A percentile compares a stretch with the other conserved stretches of the same genome.
These are phyloP conservation scores for Phlyctochytrium planicorne DNA, from an alignment of 192 early-diverging fungal genomes.

Conservation along the genomic window DNA sequence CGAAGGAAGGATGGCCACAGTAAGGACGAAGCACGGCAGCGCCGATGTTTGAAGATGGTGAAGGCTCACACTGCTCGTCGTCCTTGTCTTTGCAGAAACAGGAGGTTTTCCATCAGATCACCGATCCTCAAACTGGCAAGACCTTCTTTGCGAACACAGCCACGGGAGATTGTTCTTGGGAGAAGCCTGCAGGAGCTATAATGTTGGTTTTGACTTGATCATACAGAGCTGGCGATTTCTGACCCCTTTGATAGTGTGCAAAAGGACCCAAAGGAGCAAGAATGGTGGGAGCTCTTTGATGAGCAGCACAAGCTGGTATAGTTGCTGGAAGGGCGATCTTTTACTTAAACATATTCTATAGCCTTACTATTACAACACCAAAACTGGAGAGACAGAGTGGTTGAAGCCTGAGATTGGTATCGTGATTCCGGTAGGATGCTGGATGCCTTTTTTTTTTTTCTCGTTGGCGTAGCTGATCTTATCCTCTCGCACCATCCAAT, in stretches of 20 bases:
- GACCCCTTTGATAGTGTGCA: slow-evolving; percentile 55
- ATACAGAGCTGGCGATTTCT: not conserved
- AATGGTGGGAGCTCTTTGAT: slow-evolving; percentile 98
- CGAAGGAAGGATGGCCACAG: too few species aligned
- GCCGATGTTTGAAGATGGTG: too few species aligned
- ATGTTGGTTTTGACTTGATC: slow-evolving; percentile 55
- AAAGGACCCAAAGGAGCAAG: slow-evolving; percentile 70
- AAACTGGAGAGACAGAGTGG: slow-evolving; percentile 88
- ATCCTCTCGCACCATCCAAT: too few species aligned
- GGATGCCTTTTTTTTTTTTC: slow-evolving; percentile 6
- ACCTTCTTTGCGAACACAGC: slow-evolving; percentile 55
- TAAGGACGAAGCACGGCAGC: too few species aligned
- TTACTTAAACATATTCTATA: slow-evolving; percentile 18
- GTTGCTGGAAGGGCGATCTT: slow-evolving; percentile 2
- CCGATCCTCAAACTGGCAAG: slow-evolving; percentile 53
- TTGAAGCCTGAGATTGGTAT: slow-evolving; percentile 65
- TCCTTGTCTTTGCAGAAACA: not conserved
- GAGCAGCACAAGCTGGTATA: slow-evolving; percentile 68
- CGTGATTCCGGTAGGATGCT: slow-evolving; percentile 74
- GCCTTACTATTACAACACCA: slow-evolving; percentile 93
- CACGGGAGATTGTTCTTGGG: slow-evolving; percentile 81
- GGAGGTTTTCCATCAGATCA: slow-evolving; percentile 19
- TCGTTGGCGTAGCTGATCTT: not conserved
- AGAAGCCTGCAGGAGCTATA: slow-evolving; percentile 55
- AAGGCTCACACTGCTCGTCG: too few species aligned